These are phyloP conservation scores for Apostasia shenzhenica DNA, from an alignment of 106 monocot genomes.

Conservation along the genomic window DNA sequence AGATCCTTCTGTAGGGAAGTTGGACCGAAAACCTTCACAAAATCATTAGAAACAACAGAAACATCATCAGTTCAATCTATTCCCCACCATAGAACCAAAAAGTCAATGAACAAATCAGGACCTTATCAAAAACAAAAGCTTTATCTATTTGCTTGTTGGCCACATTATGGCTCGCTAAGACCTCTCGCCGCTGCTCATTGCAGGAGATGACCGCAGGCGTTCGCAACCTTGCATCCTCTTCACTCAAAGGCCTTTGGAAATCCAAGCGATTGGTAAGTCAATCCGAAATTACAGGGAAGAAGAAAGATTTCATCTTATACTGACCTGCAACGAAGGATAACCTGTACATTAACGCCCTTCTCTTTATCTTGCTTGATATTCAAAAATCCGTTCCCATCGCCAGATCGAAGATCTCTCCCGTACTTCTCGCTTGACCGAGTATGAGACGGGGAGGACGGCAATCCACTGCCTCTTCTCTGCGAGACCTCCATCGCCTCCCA, in stretches of 20 bases:
- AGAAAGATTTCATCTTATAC: neutral
- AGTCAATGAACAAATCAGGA: neutral
- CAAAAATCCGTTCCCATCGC: constrained; percentile 14
- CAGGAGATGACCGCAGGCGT: constrained; percentile 31
- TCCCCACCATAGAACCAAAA: neutral
- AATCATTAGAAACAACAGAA: neutral
- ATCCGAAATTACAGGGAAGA: neutral
- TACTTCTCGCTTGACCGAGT: constrained; percentile 12
- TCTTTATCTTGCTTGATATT: constrained; percentile 29
- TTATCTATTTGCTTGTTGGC: constrained; percentile 58
- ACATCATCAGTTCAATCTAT: too few relatives aligned
- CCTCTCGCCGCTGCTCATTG: constrained; percentile 40
- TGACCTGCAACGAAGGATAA: constrained; percentile 49
- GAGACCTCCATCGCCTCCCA: constrained; percentile 16
- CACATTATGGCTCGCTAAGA: constrained; percentile 30
- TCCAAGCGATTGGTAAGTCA: neutral
- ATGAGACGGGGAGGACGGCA: constrained; percentile 5
- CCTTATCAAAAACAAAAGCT: constrained; percentile 37
- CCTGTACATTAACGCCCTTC: constrained; percentile 56
- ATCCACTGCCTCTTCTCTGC: constrained; percentile 6
- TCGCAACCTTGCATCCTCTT: constrained; percentile 23
- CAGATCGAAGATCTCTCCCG: constrained; percentile 9
- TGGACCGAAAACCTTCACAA: constrained; percentile 54
- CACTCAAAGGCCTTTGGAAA: constrained; percentile 34
- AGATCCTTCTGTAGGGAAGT: constrained; percentile 49